These are phyloP conservation scores for Piper longum DNA, from an alignment of 164 flowering plant species.

Conservation along the genomic window DNA sequence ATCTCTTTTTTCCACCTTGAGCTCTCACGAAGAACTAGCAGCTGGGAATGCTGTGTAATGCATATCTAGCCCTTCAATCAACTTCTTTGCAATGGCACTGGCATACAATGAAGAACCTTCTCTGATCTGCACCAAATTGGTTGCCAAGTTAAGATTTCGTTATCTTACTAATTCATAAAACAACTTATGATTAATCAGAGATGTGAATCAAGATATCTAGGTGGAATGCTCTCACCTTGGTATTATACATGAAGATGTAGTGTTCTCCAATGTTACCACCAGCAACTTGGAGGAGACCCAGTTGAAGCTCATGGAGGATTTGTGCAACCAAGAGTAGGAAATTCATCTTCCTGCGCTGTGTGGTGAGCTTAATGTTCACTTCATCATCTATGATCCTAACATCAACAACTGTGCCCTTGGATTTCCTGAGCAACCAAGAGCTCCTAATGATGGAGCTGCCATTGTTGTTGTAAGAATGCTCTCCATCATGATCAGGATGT, in stretches of 20 bases:
- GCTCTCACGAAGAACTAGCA: neutral
- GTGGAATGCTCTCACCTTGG: slow-evolving; percentile 41
- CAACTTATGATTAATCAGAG: neutral
- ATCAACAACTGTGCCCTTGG: slow-evolving; percentile 84
- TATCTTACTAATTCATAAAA: neutral
- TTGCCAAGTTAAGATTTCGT: neutral
- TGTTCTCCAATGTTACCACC: slow-evolving; percentile 84
- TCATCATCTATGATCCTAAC: slow-evolving; percentile 85
- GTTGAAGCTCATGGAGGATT: slow-evolving; percentile 71
- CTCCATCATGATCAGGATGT: slow-evolving; percentile 19
- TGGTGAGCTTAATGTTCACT: slow-evolving; percentile 80
- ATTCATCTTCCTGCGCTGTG: slow-evolving; percentile 54
- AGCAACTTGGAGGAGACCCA: slow-evolving; percentile 84
- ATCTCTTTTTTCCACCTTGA: no score
- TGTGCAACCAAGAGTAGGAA: slow-evolving; percentile 68
- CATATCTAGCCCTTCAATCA: slow-evolving; percentile 65
- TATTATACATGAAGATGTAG: slow-evolving; percentile 73
- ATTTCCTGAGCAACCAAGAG: slow-evolving; percentile 86
- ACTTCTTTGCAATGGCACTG: slow-evolving; percentile 75
- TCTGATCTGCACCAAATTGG: slow-evolving; percentile 38
- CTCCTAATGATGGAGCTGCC: slow-evolving; percentile 36
- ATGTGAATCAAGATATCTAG: neutral
- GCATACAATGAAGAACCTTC: slow-evolving; percentile 87
- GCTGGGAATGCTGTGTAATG: slow-evolving; percentile 31
- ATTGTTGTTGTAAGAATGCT: slow-evolving; percentile 24